Base-by-base conservation (phyloP, 2,329 filamentous ascomycete species). In the Monascus ruber region DNA sequence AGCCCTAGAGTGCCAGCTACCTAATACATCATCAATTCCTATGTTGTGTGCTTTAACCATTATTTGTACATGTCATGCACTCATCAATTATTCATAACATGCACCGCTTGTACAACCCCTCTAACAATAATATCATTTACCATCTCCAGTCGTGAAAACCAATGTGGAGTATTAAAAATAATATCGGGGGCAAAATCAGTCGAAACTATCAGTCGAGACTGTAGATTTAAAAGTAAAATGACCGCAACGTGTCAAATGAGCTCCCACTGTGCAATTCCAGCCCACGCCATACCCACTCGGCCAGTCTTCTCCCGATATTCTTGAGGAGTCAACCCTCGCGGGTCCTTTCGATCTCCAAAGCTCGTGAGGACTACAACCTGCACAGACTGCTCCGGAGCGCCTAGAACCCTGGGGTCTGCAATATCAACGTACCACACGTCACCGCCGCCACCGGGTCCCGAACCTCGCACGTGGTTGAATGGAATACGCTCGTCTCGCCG, bases 361-460 rank as follows among this genome's bases (percentile, higher is more conserved):
- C 53, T 66, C 8, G 64, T 76, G 31, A 94, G 66, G 17, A 76
- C 74, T 41, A 74, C 74, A 26, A 91, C 61, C 47, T 71, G 72
- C 5, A 89, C 65, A 38, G 72, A 76, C 61, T 87, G 77, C 0
- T 85, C 85, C 0, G 79, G 74, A 0, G 68, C 69, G 1, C 85
- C 85, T 17, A 93, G 64, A 41, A 80, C 73, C 27, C 68, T 61
- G 1, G 77, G 71, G 25, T 72, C 67, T 4, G 58, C 53, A 3
- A 95, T 73, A 60, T 95, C 89, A 1, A 78, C 63, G 78, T 85
- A 94, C 76, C 83, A 93, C 63, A 81, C 79, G 53, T 74, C 82
- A 9, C 83, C 84, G 43, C 89, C 83, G n/a, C 76, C 82, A 51
- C 56, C 56, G 4, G 59, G 50, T 5, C 54, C 56, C 4, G 58